Base-by-base conservation (phyloP, 257 asterid genomes). In the Prunella vulgaris region DNA sequence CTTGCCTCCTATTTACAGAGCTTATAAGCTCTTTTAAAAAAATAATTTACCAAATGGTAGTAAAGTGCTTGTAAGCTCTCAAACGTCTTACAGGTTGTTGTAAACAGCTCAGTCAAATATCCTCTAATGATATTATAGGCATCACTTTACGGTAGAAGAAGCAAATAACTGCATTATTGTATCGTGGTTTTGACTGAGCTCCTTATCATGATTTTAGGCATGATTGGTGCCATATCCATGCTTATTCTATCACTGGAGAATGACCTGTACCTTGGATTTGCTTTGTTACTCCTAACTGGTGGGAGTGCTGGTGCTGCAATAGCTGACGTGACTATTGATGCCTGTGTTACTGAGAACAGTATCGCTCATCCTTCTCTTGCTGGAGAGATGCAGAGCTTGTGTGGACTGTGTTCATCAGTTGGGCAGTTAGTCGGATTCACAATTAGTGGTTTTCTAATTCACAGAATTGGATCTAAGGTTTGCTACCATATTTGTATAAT, bases 331-430 rank as follows among this genome's bases (percentile, higher is more conserved):
- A 92, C 98, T 49, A 82, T 92, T 37, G 96, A 89, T 83, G 98
- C 98, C 14, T 92, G 98, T 73, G 98, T 89, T 66, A 93, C 96
- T 4, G 96, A 92, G 70, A 92, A 89, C 77, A 92, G 96, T 38
- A 91, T 89, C 61, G 57, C 79, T 64, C 95, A 78, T 76, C 96
- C 98, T 72, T 80, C 90, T 64, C 94, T 92, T 74, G 96, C 96
- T 33, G 89, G 96, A 54, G 98, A 92, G 76, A 86, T 92, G 96
- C 98, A 89, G 82, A 92, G 93, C 80, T 86, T 92, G 79, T 87
- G 96, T 51, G 88, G 91, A 48, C 76, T 87, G 75, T 86, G 98
- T 80, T 84, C 95, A 49, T 89, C 96, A 1, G 80, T 89, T 60
- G 98, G 98, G 42, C 86, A 89, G 51, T 78, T 92, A 67, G 58